Evolutionary conservation across 768 basidiomycete genomes (phyloP).

Genomic region (Leucogyrophana mollusca): DNA sequence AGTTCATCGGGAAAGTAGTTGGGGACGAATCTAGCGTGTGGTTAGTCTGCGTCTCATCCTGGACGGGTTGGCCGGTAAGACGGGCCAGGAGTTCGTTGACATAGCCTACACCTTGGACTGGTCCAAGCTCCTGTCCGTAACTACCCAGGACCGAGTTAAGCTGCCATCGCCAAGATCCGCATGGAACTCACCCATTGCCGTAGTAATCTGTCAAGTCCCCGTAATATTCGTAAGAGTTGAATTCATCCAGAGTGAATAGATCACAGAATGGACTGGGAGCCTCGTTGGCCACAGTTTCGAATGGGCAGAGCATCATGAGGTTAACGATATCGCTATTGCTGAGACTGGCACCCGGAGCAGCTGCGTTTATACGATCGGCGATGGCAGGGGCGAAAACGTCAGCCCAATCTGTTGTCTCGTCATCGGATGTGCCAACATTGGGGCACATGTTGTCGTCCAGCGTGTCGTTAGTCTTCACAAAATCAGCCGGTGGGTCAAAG

Average conservation of each 20-base stretch:
- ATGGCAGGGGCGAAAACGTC: conserved; percentile 54
- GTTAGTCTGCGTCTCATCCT: conserved; percentile 73
- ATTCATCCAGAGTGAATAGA: conserved; percentile 67
- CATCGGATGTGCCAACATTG: conserved; percentile 44
- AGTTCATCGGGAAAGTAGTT: conserved; percentile 68
- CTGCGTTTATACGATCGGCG: conserved; percentile 54
- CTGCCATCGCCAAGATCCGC: too few relatives aligned
- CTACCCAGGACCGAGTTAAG: conserved; percentile 33
- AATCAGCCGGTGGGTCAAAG: too few relatives aligned
- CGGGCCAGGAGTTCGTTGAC: conserved; percentile 88
- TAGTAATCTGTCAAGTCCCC: conserved; percentile 81
- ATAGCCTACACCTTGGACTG: conserved; percentile 83
- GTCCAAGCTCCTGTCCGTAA: conserved; percentile 68
- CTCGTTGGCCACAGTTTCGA: conserved; percentile 65
- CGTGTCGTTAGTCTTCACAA: conserved; percentile 58
- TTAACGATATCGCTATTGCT: conserved; percentile 49
- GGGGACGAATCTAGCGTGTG: conserved; percentile 64
- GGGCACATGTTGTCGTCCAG: conserved; percentile 68
- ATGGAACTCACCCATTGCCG: conserved; percentile 68
- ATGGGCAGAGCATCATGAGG: conserved; percentile 75
- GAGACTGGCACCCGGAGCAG: conserved; percentile 63
- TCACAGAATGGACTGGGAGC: conserved; percentile 64
- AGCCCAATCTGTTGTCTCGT: conserved; percentile 53
- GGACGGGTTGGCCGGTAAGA: conserved; percentile 60
- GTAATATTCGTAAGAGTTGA: conserved; percentile 63